phyloP scores from a whole-genome alignment of 2,329 filamentous ascomycete genomes.

The Chrysoporthe cubensis region DNA sequence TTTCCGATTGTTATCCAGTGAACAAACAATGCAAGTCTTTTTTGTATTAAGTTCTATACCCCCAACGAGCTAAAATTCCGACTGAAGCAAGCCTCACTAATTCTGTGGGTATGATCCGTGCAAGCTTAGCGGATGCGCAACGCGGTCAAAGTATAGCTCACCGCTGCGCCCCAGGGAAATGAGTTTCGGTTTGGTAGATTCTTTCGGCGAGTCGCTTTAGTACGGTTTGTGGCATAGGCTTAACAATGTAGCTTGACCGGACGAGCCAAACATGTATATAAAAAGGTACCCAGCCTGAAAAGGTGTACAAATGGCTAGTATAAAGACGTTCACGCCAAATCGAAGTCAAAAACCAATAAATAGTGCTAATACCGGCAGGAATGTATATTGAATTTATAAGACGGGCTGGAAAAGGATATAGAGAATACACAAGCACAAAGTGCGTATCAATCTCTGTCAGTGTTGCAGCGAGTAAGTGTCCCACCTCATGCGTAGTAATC shows the following conservation, averaged over 20 bases:
- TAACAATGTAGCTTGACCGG: background rate
- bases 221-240: too few relatives aligned
- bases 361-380: background rate
- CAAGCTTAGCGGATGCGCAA: background rate
- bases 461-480: background rate
- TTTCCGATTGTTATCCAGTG: too few relatives aligned
- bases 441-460: background rate
- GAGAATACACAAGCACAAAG: background rate
- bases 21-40: too few relatives aligned
- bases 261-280: background rate
- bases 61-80: background rate
- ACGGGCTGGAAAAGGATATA: background rate
- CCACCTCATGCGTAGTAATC: background rate
- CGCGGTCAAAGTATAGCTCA: background rate
- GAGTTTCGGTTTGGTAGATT: background rate
- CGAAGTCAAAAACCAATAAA: background rate
- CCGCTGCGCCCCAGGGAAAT: slow-evolving; percentile 2
- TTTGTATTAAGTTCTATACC: too few relatives aligned
- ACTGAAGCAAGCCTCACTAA: background rate
- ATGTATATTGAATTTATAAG: background rate
- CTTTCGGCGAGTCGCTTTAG: too few relatives aligned
- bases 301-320: background rate
- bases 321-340: background rate
- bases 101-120: background rate
- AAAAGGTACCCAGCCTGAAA: background rate